Evolutionary conservation across 495 filamentous ascomycete species (phyloP).

Genomic region (Neurospora sp.): DNA sequence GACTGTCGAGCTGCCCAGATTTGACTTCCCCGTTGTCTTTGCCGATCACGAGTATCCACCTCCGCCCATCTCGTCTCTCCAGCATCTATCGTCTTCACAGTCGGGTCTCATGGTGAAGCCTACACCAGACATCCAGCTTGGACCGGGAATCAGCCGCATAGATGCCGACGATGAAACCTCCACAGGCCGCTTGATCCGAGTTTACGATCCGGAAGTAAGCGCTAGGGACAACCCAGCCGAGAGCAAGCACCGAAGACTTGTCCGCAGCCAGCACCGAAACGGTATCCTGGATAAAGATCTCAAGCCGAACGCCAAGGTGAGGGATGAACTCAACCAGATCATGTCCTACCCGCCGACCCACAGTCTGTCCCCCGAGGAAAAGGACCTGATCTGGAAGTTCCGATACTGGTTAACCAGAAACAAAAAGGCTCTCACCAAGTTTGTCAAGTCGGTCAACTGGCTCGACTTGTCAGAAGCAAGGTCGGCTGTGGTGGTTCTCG

Average conservation of each 20-base stretch:
- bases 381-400: constrained; percentile 95
- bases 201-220: constrained; percentile 91
- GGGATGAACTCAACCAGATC: constrained; percentile 85
- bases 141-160: constrained; percentile 65
- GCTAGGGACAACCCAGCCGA: constrained; percentile 86
- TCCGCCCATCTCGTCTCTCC: constrained; percentile 64
- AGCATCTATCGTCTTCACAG: constrained; percentile 50
- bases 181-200: constrained; percentile 55
- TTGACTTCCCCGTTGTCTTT: constrained; percentile 94
- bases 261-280: constrained; percentile 79
- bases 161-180: constrained; percentile 42
- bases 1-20: constrained; percentile 85
- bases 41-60: constrained; percentile 85
- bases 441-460: constrained; percentile 96
- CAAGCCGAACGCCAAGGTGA: constrained; percentile 91
- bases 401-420: constrained; percentile 85
- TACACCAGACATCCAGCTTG: constrained; percentile 71
- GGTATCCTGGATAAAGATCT: constrained; percentile 86
- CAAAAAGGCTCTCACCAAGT: constrained; percentile 90
- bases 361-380: constrained; percentile 75
- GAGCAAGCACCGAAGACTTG: constrained; percentile 84
- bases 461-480: constrained; percentile 73
- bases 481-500: constrained; percentile 80
- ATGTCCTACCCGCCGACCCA: constrained; percentile 91
- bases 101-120: constrained; percentile 63